Percentiles rank a stretch among this genome's conserved stretches.
phyloP scores from a whole-genome alignment of 768 basidiomycete species.

The Calvatia gigantea region DNA sequence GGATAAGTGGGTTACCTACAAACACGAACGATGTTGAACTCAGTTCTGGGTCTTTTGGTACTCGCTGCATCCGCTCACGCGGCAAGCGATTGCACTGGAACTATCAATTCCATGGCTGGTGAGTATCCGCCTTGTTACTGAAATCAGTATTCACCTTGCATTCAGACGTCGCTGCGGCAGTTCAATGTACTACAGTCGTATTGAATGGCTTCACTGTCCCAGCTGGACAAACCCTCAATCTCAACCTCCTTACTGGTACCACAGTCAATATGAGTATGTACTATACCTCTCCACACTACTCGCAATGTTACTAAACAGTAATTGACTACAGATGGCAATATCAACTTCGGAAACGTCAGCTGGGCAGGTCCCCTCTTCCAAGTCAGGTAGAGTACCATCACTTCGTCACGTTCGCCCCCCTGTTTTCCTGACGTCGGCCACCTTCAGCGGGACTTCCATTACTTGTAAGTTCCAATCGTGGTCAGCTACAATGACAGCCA shows the following conservation, averaged over 20 bases:
- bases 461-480: slow-evolving; percentile 34
- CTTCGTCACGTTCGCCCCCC: not conserved
- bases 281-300: not conserved
- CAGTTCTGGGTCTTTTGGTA: not conserved
- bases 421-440: not conserved
- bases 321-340: slow-evolving; percentile 45
- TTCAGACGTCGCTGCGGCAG: slow-evolving; percentile 44
- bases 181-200: slow-evolving; percentile 54
- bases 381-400: slow-evolving; percentile 32
- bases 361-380: slow-evolving; percentile 57
- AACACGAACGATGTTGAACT: slow-evolving; percentile 1
- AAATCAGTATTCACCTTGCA: not conserved
- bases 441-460: slow-evolving; percentile 41
- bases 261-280: slow-evolving; percentile 57
- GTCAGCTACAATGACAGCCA: not conserved
- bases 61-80: slow-evolving; percentile 1
- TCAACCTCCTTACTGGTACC: slow-evolving; percentile 43
- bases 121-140: not conserved
- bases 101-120: slow-evolving; percentile 21
- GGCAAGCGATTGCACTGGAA: slow-evolving; percentile 13
- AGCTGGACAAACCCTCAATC: slow-evolving; percentile 45
- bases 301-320: not conserved
- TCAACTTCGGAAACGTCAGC: slow-evolving; percentile 47
- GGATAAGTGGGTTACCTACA: not conserved
- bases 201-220: slow-evolving; percentile 57